phyloP scores from a whole-genome alignment of 257 asterid species.

The Haberlea rhodopensis region DNA sequence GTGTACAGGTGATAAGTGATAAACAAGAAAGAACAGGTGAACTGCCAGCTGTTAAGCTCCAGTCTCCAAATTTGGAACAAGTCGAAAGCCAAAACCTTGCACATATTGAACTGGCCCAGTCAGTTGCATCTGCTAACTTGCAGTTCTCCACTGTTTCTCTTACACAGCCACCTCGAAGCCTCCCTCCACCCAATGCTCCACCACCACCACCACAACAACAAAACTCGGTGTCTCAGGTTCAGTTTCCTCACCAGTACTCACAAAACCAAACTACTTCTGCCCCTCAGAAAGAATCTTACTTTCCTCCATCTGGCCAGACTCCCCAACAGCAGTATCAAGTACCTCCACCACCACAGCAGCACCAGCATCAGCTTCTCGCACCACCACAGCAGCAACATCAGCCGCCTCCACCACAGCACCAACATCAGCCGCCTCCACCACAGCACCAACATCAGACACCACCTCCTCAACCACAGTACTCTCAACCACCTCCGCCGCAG shows the following conservation, averaged over 20 bases:
- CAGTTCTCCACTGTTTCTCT: conserved; percentile 49
- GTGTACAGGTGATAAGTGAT: conserved; percentile 63
- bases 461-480: conserved; percentile 38
- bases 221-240: conserved; percentile 49
- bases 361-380: no score
- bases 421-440: conserved; percentile 26
- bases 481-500: conserved; percentile 35
- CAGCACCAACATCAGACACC: conserved; percentile 35
- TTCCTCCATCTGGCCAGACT: conserved; percentile 50
- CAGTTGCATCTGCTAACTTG: conserved; percentile 47
- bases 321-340: conserved; percentile 64
- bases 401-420: conserved; percentile 28
- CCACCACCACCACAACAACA: conserved; percentile 54
- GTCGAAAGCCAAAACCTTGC: conserved; percentile 43
- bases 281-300: conserved; percentile 64
- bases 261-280: conserved; percentile 50
- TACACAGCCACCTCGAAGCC: conserved; percentile 41
- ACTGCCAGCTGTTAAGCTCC: conserved; percentile 62
- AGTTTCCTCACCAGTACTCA: conserved; percentile 53
- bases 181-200: conserved; percentile 53
- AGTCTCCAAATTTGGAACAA: conserved; percentile 52
- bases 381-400: conserved; percentile 19
- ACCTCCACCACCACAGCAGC: conserved; percentile 46
- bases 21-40: conserved; percentile 84
- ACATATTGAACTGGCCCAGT: conserved; percentile 42